Percentiles rank a stretch among this genome's conserved stretches.
These are phyloP conservation scores for Leishmania braziliensis DNA, from an alignment of 208 protist genomes.

Conservation along the genomic window DNA sequence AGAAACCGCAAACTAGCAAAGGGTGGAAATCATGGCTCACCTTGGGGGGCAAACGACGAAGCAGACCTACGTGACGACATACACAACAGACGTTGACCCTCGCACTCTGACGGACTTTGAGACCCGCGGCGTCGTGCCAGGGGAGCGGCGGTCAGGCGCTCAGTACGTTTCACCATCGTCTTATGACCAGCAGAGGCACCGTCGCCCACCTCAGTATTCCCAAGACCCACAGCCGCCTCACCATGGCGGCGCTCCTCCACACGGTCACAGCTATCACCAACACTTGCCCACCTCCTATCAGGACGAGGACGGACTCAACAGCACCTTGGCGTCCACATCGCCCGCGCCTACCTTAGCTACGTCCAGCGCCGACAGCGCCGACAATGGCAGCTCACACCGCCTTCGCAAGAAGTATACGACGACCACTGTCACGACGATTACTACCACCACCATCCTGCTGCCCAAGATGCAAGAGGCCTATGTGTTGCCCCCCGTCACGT, in stretches of 20 bases:
- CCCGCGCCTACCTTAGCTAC: constrained; percentile 6
- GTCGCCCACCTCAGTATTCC: not conserved
- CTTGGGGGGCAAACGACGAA: constrained; percentile 30
- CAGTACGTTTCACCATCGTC: not conserved
- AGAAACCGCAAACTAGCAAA: not conserved
- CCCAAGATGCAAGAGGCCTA: constrained; percentile 53
- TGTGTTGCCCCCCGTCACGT: constrained; percentile 25
- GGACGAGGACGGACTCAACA: not conserved
- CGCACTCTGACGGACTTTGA: constrained; percentile 41
- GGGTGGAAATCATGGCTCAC: constrained; percentile 1
- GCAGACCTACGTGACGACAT: constrained; percentile 41
- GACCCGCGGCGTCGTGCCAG: constrained; percentile 22
- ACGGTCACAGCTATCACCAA: not conserved
- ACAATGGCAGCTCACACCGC: constrained; percentile 27
- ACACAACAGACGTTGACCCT: constrained; percentile 44
- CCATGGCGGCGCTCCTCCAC: not conserved
- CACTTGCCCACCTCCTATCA: constrained; percentile 2
- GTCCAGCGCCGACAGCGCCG: not conserved
- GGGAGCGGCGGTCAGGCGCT: not conserved
- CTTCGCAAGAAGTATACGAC: constrained; percentile 69
- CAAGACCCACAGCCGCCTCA: not conserved
- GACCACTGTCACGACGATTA: constrained; percentile 74
- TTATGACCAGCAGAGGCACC: not conserved
- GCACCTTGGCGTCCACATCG: not conserved
- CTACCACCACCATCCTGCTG: constrained; percentile 65